Conservation (phyloP, 768 basidiomycete species). For the Tricholoma sp. region DNA sequence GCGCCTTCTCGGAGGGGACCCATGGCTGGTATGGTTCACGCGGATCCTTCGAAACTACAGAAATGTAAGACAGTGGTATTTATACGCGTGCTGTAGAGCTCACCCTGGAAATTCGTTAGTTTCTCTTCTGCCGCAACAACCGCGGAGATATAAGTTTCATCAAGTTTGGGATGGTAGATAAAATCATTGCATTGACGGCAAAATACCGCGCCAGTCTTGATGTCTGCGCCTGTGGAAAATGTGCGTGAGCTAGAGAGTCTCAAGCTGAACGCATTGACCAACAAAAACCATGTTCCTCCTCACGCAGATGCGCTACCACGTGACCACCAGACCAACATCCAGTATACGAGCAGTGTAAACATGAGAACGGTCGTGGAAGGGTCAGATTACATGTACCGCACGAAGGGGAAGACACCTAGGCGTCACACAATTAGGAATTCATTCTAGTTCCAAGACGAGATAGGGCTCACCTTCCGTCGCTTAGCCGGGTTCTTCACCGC, state of each 20-base stretch:
- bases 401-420: slow-evolving; percentile 50
- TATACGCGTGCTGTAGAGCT: not conserved
- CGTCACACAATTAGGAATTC: not conserved
- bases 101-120: slow-evolving; percentile 56
- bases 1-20: slow-evolving; percentile 34
- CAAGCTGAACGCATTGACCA: slow-evolving; percentile 22
- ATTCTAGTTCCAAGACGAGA: not conserved
- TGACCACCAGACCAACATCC: slow-evolving; percentile 70
- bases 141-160: slow-evolving; percentile 38
- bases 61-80: not conserved
- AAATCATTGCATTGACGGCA: slow-evolving; percentile 75
- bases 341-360: slow-evolving; percentile 62
- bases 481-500: slow-evolving; percentile 48
- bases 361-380: slow-evolving; percentile 63
- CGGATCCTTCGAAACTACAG: slow-evolving; percentile 29
- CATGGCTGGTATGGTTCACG: slow-evolving; percentile 34
- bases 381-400: slow-evolving; percentile 56
- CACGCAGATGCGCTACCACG: slow-evolving; percentile 49
- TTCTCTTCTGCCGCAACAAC: slow-evolving; percentile 56
- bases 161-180: slow-evolving; percentile 54
- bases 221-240: slow-evolving; percentile 58
- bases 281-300: slow-evolving; percentile 63
- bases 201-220: slow-evolving; percentile 67
- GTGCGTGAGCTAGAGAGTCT: not conserved
- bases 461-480: slow-evolving; percentile 55